These are phyloP conservation scores for Penicillium odoratum DNA, from an alignment of 495 filamentous ascomycete species.

Conservation along the genomic window DNA sequence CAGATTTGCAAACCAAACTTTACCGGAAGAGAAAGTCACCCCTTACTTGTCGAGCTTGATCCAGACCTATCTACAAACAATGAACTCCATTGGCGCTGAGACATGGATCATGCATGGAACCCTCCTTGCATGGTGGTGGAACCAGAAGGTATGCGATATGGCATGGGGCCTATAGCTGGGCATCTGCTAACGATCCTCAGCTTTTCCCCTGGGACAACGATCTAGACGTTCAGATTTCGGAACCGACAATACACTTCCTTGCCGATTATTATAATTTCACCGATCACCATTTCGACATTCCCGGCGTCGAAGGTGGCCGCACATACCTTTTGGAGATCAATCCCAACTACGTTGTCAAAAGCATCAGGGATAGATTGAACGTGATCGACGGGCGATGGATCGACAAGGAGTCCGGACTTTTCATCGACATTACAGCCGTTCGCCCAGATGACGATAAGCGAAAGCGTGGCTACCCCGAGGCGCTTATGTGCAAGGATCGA, in stretches of 20 bases:
- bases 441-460: conserved; percentile 43
- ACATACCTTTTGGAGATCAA: conserved; percentile 62
- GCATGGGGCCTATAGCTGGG: background rate
- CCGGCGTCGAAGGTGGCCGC: conserved; percentile 39
- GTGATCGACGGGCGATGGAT: conserved; percentile 65
- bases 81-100: conserved; percentile 55
- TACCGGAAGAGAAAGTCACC: conserved; percentile 49
- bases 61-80: conserved; percentile 56
- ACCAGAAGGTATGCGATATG: conserved; percentile 43
- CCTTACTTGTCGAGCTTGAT: conserved; percentile 51
- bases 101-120: conserved; percentile 67
- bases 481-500: conserved; percentile 58
- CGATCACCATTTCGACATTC: conserved; percentile 53
- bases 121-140: conserved; percentile 65
- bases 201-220: conserved; percentile 67
- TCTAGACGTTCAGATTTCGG: conserved; percentile 59
- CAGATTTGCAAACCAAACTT: conserved; percentile 50
- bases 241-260: conserved; percentile 56
- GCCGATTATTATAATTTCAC: conserved; percentile 65
- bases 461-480: conserved; percentile 32
- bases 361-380: conserved; percentile 48
- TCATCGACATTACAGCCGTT: conserved; percentile 64
- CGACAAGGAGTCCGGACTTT: conserved; percentile 59
- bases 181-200: conserved; percentile 13
- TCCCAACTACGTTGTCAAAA: conserved; percentile 53